Base-by-base conservation (phyloP, 208 protist genomes). In the Crithidia brevicula region DNA sequence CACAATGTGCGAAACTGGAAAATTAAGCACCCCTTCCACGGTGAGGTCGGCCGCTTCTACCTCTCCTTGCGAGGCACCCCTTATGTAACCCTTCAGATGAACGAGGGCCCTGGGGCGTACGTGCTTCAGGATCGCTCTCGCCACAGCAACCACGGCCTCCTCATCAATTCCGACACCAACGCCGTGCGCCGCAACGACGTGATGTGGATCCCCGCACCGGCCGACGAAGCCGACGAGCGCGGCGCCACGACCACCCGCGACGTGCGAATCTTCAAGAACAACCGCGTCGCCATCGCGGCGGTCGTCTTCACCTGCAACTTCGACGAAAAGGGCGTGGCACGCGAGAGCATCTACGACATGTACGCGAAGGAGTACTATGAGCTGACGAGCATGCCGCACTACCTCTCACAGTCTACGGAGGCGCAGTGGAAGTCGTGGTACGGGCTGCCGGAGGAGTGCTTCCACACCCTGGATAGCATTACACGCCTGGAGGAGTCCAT, bases 1-100 rank as follows among this genome's bases (percentile, higher is more conserved):
- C 91, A 96, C 71, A 94, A 96, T 57, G 78, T 88, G 49, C 88
- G 91, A 38, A 93, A 86, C 65, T 94, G 89, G 85, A 92, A 92
- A 42, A 75, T 89, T 13, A 57, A 77, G 53, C 73, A 79, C 25
- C 77, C 60, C 16, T 96, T 94, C 56, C 71, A 64, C 16, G 91
- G 91, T 11, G 79, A 90, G 53, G 92, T 96, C 54, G 74, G 78
- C 40, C 80, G 84, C 31, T 90, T 86, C 62, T 92, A 81, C 72
- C 68, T 96, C 10, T 87, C 88, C 30, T 51, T 91, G 38, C 73
- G 88, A 11, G 87, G 91, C 22, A 66, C 82, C 20, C 86, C 70
- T 4, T 89, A 91, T 60, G 82, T 82, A 7, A 93, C 86, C 27
- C 54, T 94, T 31, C 49, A 83, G 54, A 92, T 96, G 86, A 77